These are phyloP conservation scores for Termitomyces sp. DNA, from an alignment of 768 basidiomycete species.

Conservation along the genomic window DNA sequence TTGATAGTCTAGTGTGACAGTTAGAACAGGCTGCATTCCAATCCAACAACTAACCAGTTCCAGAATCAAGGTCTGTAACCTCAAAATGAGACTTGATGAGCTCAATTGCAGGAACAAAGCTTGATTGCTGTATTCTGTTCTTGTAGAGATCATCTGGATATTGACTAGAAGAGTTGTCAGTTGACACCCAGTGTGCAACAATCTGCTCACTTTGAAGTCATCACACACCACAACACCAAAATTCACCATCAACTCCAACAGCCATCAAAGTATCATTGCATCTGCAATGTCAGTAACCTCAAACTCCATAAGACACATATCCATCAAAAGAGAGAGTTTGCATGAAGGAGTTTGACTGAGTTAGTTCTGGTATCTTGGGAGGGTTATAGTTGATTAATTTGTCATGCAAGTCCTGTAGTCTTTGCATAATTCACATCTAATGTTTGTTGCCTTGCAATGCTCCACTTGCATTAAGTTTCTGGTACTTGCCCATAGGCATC, in stretches of 20 bases:
- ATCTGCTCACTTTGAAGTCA: slow-evolving; percentile 97
- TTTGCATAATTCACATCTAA: slow-evolving; percentile 81
- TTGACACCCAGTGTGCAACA: too few species aligned
- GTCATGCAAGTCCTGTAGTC: slow-evolving; percentile 78
- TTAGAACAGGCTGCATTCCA: too few species aligned
- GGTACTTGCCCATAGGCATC: slow-evolving; percentile 45
- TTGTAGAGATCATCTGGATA: slow-evolving; percentile 97
- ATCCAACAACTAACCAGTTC: too few species aligned
- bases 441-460: too few species aligned
- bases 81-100: too few species aligned
- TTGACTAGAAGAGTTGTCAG: slow-evolving; percentile 54
- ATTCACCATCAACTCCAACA: slow-evolving; percentile 73
- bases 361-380: slow-evolving; percentile 50
- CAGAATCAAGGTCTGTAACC: slow-evolving; percentile 92
- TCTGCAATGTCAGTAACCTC: too few species aligned
- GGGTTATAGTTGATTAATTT: slow-evolving; percentile 68
- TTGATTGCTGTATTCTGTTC: slow-evolving; percentile 95
- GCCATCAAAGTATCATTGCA: too few species aligned
- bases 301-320: too few species aligned
- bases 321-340: too few species aligned
- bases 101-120: slow-evolving; percentile 94
- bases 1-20: too few species aligned
- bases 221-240: slow-evolving; percentile 91
- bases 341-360: slow-evolving; percentile 38
- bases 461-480: too few species aligned